These are phyloP conservation scores for Pyrus betulifolia DNA, from an alignment of 306 rosid genomes.

Conservation along the genomic window DNA sequence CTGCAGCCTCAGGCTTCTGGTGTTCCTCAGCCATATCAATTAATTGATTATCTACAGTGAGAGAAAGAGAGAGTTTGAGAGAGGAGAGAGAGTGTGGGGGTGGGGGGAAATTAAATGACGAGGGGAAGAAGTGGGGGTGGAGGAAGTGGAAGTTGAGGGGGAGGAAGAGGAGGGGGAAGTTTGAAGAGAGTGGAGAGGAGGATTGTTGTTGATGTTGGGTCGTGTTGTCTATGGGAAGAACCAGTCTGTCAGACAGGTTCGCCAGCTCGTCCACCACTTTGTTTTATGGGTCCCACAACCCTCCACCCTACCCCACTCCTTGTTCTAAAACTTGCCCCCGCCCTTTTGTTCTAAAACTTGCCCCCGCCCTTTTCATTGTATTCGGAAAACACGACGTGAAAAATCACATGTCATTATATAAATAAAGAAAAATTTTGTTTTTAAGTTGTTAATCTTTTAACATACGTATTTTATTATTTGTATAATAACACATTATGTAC, in stretches of 20 bases:
- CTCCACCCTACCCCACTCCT: not conserved
- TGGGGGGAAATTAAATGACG: not conserved
- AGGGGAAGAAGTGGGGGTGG: not conserved
- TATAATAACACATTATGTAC: fast-evolving
- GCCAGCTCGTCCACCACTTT: constrained; percentile 47
- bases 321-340: too few relatives aligned
- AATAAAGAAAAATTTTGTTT: too few relatives aligned
- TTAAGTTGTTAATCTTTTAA: too few relatives aligned
- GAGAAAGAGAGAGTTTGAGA: not conserved
- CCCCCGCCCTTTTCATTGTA: too few relatives aligned
- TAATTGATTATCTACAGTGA: not conserved
- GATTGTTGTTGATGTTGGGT: constrained; percentile 2
- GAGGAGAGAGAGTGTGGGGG: not conserved
- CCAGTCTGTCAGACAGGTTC: constrained; percentile 45
- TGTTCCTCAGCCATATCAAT: constrained; percentile 58
- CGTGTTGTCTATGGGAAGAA: constrained; percentile 19
- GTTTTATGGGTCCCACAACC: constrained; percentile 4
- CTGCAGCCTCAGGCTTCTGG: constrained; percentile 41
- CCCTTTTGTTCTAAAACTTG: too few relatives aligned
- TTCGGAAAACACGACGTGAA: too few relatives aligned
- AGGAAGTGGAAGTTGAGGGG: not conserved
- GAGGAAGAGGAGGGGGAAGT: not conserved
- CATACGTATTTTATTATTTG: too few relatives aligned
- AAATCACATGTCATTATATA: too few relatives aligned
- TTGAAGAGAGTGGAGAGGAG: not conserved